A percentile compares a stretch with the other conserved stretches of the same genome.
phyloP scores from a whole-genome alignment of 805 yeast genomes.

The Wickerhamiella sergipiensis region DNA sequence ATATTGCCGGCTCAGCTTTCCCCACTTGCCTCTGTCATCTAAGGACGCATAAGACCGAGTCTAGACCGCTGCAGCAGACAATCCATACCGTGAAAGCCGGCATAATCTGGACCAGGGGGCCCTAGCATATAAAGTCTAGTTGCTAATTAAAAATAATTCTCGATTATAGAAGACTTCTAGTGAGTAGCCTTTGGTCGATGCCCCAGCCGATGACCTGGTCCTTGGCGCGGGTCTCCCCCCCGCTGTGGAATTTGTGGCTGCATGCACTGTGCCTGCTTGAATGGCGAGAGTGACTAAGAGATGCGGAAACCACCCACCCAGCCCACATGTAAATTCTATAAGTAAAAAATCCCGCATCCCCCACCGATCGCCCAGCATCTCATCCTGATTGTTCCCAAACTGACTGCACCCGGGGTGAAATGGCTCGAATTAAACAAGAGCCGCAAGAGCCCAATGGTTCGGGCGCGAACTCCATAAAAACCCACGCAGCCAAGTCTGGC shows the following conservation, averaged over 20 bases:
- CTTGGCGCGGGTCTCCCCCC: too few relatives aligned
- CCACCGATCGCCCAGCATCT: neutral
- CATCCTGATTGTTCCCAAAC: neutral
- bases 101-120: too few relatives aligned
- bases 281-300: neutral
- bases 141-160: too few relatives aligned
- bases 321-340: neutral
- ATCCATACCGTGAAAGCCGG: too few relatives aligned
- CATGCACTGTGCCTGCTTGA: neutral
- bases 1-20: neutral
- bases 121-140: too few relatives aligned
- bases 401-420: neutral
- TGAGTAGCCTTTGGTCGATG: too few relatives aligned
- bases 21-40: neutral
- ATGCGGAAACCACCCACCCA: neutral
- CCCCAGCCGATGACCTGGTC: too few relatives aligned
- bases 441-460: neutral
- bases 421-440: neutral
- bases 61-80: neutral
- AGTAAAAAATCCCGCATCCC: neutral
- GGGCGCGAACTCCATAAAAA: neutral
- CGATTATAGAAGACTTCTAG: too few relatives aligned
- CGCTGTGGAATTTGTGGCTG: neutral
- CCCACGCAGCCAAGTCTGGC: neutral
- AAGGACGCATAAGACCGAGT: neutral